phyloP scores from a whole-genome alignment of 805 yeast species.

The Isabelozyma gotoi region DNA sequence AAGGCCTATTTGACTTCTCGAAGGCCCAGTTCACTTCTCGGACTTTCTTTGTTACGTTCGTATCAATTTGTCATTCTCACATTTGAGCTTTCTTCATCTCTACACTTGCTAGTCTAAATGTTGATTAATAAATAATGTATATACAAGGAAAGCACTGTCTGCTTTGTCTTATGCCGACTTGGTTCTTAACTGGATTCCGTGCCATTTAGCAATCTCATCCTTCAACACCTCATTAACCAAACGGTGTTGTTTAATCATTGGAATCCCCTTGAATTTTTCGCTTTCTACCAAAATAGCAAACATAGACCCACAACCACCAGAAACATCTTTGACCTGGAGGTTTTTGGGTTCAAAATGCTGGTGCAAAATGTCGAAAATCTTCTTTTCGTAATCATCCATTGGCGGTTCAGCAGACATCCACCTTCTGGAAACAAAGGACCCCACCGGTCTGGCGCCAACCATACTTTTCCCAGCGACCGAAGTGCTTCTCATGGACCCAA shows the following conservation, averaged over 20 bases:
- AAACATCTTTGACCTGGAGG: constrained; percentile 74
- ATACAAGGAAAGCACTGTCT: no score
- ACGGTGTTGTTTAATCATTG: constrained; percentile 90
- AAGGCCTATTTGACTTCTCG: no score
- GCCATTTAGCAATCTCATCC: constrained; percentile 91
- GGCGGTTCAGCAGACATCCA: constrained; percentile 8
- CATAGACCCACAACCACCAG: constrained; percentile 98
- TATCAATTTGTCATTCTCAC: no score
- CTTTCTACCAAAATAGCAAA: constrained; percentile 82
- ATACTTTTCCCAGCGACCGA: not conserved
- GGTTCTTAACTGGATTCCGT: constrained; percentile 86
- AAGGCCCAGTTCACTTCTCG: no score
- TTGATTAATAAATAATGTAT: no score
- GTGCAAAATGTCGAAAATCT: constrained; percentile 57
- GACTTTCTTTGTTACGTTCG: no score
- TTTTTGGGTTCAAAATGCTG: constrained; percentile 58
- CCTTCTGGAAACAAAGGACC: not conserved
- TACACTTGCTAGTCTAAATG: no score
- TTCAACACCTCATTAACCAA: constrained; percentile 77
- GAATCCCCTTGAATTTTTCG: constrained; percentile 69
- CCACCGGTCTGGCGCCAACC: not conserved
- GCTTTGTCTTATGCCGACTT: constrained; percentile 32
- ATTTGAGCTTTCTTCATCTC: no score
- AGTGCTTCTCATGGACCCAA: not conserved
- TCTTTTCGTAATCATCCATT: constrained; percentile 62